Conservation (phyloP, 768 basidiomycete genomes). For the Suillus fuscotomentosus region DNA sequence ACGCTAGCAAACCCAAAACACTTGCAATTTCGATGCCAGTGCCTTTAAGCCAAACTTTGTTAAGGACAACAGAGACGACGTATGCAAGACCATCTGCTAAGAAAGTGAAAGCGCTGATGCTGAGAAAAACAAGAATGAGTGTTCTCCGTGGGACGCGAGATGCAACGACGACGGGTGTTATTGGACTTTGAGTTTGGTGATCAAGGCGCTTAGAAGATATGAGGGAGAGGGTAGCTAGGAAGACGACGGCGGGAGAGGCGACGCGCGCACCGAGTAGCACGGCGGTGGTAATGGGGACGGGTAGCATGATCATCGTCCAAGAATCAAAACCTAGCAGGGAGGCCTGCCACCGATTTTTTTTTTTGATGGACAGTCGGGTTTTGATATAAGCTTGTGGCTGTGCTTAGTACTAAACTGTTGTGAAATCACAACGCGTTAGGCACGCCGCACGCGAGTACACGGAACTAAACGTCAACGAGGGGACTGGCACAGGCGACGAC, state of each 20-base stretch:
- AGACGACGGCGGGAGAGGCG: conserved; percentile 64
- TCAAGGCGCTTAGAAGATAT: conserved; percentile 46
- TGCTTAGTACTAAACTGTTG: not conserved
- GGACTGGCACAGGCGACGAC: no score
- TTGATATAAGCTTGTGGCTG: conserved; percentile 1
- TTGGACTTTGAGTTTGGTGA: conserved; percentile 52
- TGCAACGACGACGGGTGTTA: conserved; percentile 76
- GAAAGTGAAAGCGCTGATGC: conserved; percentile 69
- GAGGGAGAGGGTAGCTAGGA: conserved; percentile 62
- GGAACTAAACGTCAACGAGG: not conserved
- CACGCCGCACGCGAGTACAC: not conserved
- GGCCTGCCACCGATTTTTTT: not conserved
- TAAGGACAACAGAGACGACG: conserved; percentile 60
- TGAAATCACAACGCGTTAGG: not conserved
- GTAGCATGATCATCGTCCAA: not conserved
- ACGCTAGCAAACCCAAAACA: conserved; percentile 65
- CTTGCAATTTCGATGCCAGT: conserved; percentile 70
- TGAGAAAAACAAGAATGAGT: conserved; percentile 69
- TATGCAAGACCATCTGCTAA: conserved; percentile 77
- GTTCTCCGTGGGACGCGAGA: conserved; percentile 71
- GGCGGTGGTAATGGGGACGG: conserved; percentile 11
- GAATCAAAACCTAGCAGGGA: not conserved
- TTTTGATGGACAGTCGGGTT: not conserved
- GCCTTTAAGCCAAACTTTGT: conserved; percentile 59
- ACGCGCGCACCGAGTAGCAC: conserved; percentile 60